Conservation (phyloP, 257 asterid genomes). For the Plantago major region DNA sequence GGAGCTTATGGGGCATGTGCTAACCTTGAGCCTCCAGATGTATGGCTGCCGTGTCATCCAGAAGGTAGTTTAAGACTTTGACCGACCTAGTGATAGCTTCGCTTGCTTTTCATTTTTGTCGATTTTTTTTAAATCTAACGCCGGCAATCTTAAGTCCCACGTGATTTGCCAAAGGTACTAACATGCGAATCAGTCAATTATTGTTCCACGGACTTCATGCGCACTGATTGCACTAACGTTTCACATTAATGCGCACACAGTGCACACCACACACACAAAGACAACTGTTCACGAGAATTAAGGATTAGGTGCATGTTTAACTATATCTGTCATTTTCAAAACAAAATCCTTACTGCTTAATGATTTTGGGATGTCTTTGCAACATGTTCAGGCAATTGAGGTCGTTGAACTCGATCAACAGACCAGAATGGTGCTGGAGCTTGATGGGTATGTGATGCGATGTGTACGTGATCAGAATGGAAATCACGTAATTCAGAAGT, state of each 20-base stretch:
- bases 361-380: slow-evolving; percentile 8
- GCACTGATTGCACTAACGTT: no score
- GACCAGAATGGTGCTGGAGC: slow-evolving; percentile 67
- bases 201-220: no score
- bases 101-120: not conserved
- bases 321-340: no score
- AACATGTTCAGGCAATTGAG: slow-evolving; percentile 58
- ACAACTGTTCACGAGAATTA: no score
- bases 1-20: slow-evolving; percentile 62
- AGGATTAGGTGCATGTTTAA: no score
- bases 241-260: no score
- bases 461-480: slow-evolving; percentile 91
- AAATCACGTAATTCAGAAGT: slow-evolving; percentile 82
- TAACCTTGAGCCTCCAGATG: slow-evolving; percentile 81
- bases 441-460: slow-evolving; percentile 73
- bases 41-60: slow-evolving; percentile 90
- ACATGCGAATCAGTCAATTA: no score
- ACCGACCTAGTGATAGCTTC: not conserved
- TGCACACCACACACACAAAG: no score
- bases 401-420: slow-evolving; percentile 69
- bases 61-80: slow-evolving; percentile 42
- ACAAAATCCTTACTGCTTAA: not conserved
- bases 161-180: no score
- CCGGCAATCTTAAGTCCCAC: no score
- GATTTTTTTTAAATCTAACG: not conserved